Base-by-base conservation (phyloP, 345 rosid genomes). In the Citrus sp. region DNA sequence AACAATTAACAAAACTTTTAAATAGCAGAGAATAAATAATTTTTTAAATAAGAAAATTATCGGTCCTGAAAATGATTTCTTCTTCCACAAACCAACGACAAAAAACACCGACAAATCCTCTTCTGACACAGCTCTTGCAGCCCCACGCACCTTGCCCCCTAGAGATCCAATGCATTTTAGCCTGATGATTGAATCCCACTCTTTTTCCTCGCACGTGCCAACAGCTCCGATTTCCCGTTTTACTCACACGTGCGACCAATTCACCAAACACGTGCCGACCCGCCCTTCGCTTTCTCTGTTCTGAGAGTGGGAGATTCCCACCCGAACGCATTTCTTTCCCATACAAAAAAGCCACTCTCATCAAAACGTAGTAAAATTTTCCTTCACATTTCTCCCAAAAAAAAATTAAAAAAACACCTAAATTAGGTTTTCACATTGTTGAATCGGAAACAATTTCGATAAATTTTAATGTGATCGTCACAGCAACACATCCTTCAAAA, bases 351-450 rank as follows among this genome's bases (percentile, higher is more conserved):
- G 59, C 10, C 46, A 21, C 21, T 9, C 38, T 22, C 55, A 74
- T 67, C 54, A 61, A 58, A 55, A 62, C 21, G 2, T 27, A 30
- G 9, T 0, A 1, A 24, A 35, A 16, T 49, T 46, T 30, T 22
- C 63, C 61, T 58, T 12, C 18, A 46, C 70, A 34, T 70, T 78
- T 80, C 67, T 49, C 67, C 10, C 22, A 0, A 9, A 40, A 40
- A 40, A 46, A 46, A 12, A 35, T 1, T 0, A 3, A 46, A 40
- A 56, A 74, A 82, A 32, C 34, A 77, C 66, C 80, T n/a, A 70
- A 77, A n/a, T 74, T 79, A 82, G 81, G 87, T 78, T 70, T 82
- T 80, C 56, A 62, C 80, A 73, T 68, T 22, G 34, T 81, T 76
- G 54, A 78, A 54, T 63, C 78, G 24, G 16, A 75, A 38, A 67